These are phyloP conservation scores for Rosa hybrid DNA, from an alignment of 331 rosid species.

Conservation along the genomic window DNA sequence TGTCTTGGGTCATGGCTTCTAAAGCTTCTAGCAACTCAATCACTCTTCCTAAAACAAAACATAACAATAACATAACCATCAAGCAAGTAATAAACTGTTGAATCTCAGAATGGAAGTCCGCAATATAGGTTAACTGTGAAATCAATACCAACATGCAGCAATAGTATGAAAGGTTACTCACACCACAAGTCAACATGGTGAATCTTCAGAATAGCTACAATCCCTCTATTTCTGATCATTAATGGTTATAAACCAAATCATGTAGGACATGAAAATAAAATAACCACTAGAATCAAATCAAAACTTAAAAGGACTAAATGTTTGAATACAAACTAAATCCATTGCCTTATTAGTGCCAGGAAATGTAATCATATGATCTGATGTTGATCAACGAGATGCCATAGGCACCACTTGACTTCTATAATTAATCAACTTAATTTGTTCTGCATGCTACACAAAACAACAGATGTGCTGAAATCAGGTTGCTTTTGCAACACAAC, in stretches of 20 bases:
- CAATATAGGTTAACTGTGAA: not conserved
- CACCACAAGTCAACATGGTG: not conserved
- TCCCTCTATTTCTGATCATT: not conserved
- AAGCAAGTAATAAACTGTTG: conserved; percentile 22
- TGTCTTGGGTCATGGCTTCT: conserved; percentile 78
- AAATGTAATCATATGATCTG: not conserved
- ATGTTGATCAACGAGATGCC: not conserved
- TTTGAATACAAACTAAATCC: not conserved
- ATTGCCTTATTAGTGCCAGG: not conserved
- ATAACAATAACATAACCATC: conserved; percentile 23
- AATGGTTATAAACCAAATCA: not conserved
- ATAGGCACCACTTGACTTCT: not conserved
- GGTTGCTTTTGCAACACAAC: not conserved
- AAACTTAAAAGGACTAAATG: not conserved
- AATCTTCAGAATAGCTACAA: not conserved
- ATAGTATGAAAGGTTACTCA: conserved; percentile 1
- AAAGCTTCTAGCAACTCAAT: conserved; percentile 86
- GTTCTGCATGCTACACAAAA: not conserved
- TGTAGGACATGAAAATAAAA: not conserved
- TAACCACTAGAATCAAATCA: not conserved
- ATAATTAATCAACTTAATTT: not conserved
- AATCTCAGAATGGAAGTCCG: conserved; percentile 17
- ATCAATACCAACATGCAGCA: not conserved
- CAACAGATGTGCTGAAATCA: not conserved
- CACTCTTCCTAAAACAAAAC: conserved; percentile 72